Conservation (phyloP, 768 basidiomycete genomes). For the Amanita phalloides region DNA sequence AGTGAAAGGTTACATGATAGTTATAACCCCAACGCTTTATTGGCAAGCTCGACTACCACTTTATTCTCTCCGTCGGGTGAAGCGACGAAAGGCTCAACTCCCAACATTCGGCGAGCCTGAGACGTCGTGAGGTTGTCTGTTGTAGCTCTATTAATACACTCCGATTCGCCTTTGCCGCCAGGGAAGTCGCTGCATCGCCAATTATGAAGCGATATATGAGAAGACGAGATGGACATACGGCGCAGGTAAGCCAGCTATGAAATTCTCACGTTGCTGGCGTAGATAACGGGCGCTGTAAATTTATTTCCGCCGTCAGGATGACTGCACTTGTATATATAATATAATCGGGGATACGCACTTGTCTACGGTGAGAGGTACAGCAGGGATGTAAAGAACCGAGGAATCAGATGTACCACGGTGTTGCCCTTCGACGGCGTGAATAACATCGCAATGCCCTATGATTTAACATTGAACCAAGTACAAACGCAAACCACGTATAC, state of each 20-base stretch:
- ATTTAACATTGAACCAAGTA: too few species aligned
- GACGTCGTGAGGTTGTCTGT: conserved; percentile 19
- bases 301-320: not conserved
- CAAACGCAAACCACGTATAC: conserved; percentile 2
- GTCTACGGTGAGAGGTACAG: conserved; percentile 36
- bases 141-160: conserved; percentile 27
- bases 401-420: conserved; percentile 39
- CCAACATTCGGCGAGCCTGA: conserved; percentile 29
- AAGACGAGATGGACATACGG: conserved; percentile 23
- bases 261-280: conserved; percentile 36
- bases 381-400: conserved; percentile 47
- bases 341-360: conserved; percentile 24
- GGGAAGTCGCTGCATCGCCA: conserved; percentile 34
- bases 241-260: conserved; percentile 34
- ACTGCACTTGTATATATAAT: not conserved
- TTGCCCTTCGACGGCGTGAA: conserved; percentile 43
- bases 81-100: conserved; percentile 26
- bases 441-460: conserved; percentile 42
- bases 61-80: not conserved
- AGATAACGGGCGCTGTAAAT: conserved; percentile 33
- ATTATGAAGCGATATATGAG: not conserved
- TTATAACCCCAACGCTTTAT: conserved; percentile 12
- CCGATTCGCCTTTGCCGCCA: conserved; percentile 38
- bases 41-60: conserved; percentile 9
- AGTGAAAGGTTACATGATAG: too few species aligned